A percentile compares a stretch with the other conserved stretches of the same genome.
Evolutionary conservation across 345 rosid genomes (phyloP).

Genomic region (Murraya paniculata): DNA sequence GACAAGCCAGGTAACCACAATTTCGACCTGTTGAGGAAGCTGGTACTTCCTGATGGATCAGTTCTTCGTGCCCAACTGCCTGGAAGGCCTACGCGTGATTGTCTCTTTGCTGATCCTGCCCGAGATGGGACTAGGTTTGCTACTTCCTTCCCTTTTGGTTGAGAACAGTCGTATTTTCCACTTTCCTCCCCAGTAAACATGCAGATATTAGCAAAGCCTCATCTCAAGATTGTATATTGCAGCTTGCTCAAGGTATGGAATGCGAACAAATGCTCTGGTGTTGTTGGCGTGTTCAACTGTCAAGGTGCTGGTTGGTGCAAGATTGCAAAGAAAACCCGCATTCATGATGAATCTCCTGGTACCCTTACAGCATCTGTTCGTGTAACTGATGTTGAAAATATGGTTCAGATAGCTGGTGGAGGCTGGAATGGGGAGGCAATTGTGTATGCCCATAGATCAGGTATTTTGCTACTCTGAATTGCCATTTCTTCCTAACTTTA

Average conservation of each 20-base stretch:
- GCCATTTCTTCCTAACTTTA: not conserved
- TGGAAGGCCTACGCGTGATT: conserved; percentile 90
- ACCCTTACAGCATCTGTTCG: conserved; percentile 66
- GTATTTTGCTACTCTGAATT: conserved; percentile 29
- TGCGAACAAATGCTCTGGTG: conserved; percentile 73
- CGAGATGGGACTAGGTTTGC: conserved; percentile 74
- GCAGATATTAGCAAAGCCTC: not conserved
- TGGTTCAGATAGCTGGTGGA: conserved; percentile 65
- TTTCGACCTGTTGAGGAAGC: conserved; percentile 71
- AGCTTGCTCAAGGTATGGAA: conserved; percentile 96
- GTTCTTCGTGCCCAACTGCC: conserved; percentile 84
- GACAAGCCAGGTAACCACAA: conserved; percentile 97
- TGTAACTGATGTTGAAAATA: conserved; percentile 68
- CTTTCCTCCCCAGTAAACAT: not conserved
- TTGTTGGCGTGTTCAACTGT: conserved; percentile 93
- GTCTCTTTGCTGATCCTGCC: conserved; percentile 86
- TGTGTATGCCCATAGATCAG: conserved; percentile 71
- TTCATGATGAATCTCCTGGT: conserved; percentile 85
- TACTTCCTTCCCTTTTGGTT: not conserved
- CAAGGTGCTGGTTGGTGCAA: conserved; percentile 99
- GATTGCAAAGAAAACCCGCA: conserved; percentile 66
- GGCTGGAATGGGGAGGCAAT: conserved; percentile 79
- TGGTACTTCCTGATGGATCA: conserved; percentile 96
- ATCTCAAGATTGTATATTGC: conserved; percentile 11
- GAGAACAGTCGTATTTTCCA: not conserved